Percentiles rank a stretch among this genome's conserved stretches.
phyloP scores from a whole-genome alignment of 805 yeast genomes.

The Candida pseudofarinosa region DNA sequence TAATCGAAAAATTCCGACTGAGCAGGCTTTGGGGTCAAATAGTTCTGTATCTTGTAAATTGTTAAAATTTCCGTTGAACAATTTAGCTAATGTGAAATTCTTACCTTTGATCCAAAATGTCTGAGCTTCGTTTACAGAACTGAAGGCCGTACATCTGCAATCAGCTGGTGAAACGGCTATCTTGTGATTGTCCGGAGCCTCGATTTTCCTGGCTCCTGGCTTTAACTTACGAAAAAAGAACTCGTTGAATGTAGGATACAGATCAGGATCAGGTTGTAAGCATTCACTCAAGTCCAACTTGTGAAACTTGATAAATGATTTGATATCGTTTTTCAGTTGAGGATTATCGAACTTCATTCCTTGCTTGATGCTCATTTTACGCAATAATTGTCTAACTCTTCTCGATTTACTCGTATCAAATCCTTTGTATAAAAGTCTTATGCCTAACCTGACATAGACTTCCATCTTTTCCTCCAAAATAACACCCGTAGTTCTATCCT shows the following conservation, averaged over 20 bases:
- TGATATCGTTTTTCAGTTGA: slow-evolving; percentile 60
- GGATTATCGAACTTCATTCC: slow-evolving; percentile 81
- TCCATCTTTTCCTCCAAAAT: slow-evolving; percentile 93
- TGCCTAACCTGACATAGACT: slow-evolving; percentile 82
- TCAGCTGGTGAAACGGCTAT: slow-evolving; percentile 81
- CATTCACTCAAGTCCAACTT: slow-evolving; percentile 74
- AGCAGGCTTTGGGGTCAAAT: slow-evolving; percentile 40
- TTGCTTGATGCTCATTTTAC: slow-evolving; percentile 68
- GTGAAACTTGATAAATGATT: slow-evolving; percentile 77
- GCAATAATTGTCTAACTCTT: slow-evolving; percentile 57
- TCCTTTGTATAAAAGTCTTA: slow-evolving; percentile 76
- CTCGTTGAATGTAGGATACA: slow-evolving; percentile 75
- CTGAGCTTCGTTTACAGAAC: slow-evolving; percentile 56
- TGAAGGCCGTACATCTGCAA: slow-evolving; percentile 73
- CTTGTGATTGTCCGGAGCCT: slow-evolving; percentile 45
- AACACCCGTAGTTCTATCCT: slow-evolving; percentile 84
- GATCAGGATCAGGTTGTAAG: slow-evolving; percentile 39
- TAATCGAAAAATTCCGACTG: slow-evolving; percentile 75
- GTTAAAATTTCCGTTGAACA: slow-evolving; percentile 48
- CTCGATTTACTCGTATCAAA: slow-evolving; percentile 56
- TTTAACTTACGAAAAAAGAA: slow-evolving; percentile 79
- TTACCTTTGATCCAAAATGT: slow-evolving; percentile 87
- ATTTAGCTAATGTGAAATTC: slow-evolving; percentile 61
- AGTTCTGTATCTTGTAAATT: slow-evolving; percentile 36
- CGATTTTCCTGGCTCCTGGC: slow-evolving; percentile 68